Conservation (phyloP, 2,329 filamentous ascomycete genomes). For the Fusarium nisikadoi region DNA sequence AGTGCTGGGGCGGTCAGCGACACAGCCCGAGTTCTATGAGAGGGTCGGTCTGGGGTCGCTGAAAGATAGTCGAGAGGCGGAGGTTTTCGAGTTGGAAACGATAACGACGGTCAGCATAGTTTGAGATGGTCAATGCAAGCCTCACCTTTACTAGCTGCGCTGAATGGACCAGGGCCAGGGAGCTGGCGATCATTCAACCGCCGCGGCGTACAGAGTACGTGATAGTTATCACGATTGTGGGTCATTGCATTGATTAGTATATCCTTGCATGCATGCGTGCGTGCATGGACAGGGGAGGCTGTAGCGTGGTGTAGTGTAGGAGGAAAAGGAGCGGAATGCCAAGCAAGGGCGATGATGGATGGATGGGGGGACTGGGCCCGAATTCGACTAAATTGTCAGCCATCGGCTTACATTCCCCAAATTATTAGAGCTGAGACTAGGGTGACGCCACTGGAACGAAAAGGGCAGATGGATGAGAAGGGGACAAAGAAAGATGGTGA, state of each 20-base stretch:
- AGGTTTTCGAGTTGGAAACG: slow-evolving; percentile 1
- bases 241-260: neutral
- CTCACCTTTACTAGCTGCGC: neutral
- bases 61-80: neutral
- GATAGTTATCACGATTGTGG: slow-evolving; percentile 11
- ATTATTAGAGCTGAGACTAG: slow-evolving; percentile 2
- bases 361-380: neutral
- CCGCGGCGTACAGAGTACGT: neutral
- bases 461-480: neutral
- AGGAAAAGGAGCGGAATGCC: neutral
- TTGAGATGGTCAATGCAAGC: slow-evolving; percentile 1
- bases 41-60: slow-evolving; percentile 25
- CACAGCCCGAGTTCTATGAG: slow-evolving; percentile 12
- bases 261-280: neutral
- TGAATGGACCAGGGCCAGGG: neutral
- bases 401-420: neutral
- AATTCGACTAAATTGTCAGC: neutral
- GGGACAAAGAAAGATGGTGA: neutral
- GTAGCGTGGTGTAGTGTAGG: neutral
- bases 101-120: slow-evolving; percentile 13
- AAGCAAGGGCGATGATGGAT: slow-evolving; percentile 2
- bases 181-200: neutral
- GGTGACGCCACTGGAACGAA: neutral
- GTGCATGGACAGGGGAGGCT: neutral
- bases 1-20: slow-evolving; percentile 23